Base-by-base conservation (phyloP, 768 basidiomycete genomes). In the Termitomyces sp. region DNA sequence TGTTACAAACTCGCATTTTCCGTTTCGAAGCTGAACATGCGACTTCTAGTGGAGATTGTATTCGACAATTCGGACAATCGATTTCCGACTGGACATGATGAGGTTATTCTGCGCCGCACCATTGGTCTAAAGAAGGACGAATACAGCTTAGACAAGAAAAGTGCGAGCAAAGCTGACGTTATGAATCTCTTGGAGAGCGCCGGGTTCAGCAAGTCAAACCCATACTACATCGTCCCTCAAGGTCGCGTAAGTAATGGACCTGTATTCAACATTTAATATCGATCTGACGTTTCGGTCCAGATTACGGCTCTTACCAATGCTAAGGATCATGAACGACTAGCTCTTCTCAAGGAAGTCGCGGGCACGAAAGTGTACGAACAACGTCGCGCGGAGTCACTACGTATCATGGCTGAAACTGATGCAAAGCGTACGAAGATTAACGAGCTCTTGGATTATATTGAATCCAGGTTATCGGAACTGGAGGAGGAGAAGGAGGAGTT, bases 51-150 rank as follows among this genome's bases (percentile, higher is more conserved):
- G 47, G 96, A 98, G 72, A 95, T 98, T 48, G 82, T 97, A 1
- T 98, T 98, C 68, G 96, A 98, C 76, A 98, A 97, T 71, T 80
- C 86, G 3, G 95, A 97, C 71, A 89, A 89, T 59, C 85, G 97
- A 2, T 98, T 99, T 69, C 95, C 95, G 0, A 98, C 95, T 17
- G 88, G 89, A 12, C 85, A 90, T 52, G 87, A 92, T 1, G 92
- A 95, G 60, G 83, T 97, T 43, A 84, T 91, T 31, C 79, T 99
- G 4, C 84, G 97, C 12, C 83, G 97, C 31, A 98, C 97, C 2
- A 98, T 99, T 56, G 97, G 97, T 49, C 70, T 95, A 42, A 98
- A 99, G 80, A 99, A 98, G 75, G 97, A 98, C 67, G 97, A 98
- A 75, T 99, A 98, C 74, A 92, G 90, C 61, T 78, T 98, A 29